Evolutionary conservation across 768 basidiomycete genomes (phyloP).

Genomic region (Lentinula aciculospora): DNA sequence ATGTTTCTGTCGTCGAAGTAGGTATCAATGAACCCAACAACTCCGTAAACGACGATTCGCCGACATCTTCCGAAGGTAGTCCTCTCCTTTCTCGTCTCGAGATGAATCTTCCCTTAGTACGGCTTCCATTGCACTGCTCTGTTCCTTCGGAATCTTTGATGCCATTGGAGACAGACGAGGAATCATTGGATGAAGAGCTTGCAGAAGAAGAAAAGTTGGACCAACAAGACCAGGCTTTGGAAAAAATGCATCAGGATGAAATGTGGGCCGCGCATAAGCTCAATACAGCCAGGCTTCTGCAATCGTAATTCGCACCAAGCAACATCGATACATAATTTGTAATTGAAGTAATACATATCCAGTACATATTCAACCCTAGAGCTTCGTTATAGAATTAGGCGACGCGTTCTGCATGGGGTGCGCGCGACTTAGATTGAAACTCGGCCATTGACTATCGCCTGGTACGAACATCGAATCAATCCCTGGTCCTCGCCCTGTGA

Average conservation of each 20-base stretch:
- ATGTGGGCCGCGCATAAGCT: background rate
- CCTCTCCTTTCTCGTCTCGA: background rate
- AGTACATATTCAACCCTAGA: background rate
- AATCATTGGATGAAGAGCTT: background rate
- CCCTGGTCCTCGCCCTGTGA: slow-evolving; percentile 34
- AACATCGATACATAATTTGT: background rate
- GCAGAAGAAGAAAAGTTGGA: slow-evolving; percentile 2
- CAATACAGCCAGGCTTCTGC: background rate
- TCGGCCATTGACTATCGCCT: background rate
- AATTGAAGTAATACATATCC: background rate
- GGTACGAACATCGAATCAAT: background rate
- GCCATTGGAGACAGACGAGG: background rate
- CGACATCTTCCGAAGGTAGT: background rate
- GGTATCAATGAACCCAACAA: background rate
- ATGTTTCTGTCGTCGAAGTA: background rate
- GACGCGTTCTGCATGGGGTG: background rate
- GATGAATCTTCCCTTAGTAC: background rate
- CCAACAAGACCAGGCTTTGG: background rate
- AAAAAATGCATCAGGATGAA: background rate
- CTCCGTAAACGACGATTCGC: background rate
- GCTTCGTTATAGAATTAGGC: slow-evolving; percentile 2
- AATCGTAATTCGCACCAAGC: background rate
- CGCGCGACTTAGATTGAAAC: background rate
- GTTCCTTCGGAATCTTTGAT: background rate
- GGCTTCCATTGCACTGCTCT: background rate